Conservation (phyloP, 2,329 filamentous ascomycete species). For the Sordariomycetes sp. region DNA sequence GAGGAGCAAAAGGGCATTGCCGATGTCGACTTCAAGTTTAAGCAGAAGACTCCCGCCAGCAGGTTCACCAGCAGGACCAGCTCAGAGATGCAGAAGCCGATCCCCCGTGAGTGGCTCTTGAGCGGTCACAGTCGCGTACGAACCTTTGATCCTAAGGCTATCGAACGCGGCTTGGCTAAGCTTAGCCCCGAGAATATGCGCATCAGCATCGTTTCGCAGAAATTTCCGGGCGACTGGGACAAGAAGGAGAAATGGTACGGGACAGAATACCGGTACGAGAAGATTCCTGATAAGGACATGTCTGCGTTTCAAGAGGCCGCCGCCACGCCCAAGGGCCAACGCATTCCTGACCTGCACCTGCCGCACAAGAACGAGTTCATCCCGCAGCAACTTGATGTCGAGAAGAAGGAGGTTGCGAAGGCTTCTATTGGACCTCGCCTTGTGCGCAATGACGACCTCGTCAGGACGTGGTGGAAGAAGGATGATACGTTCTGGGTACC, state of each 20-base stretch:
- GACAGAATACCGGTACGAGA: slow-evolving; percentile 81
- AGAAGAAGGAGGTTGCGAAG: slow-evolving; percentile 81
- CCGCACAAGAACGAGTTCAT: slow-evolving; percentile 95
- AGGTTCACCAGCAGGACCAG: slow-evolving; percentile 81
- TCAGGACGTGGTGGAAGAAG: slow-evolving; percentile 94
- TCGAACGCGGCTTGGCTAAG: slow-evolving; percentile 63
- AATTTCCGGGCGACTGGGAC: slow-evolving; percentile 76
- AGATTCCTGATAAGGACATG: slow-evolving; percentile 69
- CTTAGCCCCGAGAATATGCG: slow-evolving; percentile 85
- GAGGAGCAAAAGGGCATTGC: slow-evolving; percentile 84
- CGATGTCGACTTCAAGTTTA: slow-evolving; percentile 92
- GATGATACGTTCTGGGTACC: slow-evolving; percentile 98
- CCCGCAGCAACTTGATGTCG: slow-evolving; percentile 83
- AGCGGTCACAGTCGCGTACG: slow-evolving; percentile 70
- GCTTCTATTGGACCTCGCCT: slow-evolving; percentile 68
- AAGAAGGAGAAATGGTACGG: slow-evolving; percentile 96
- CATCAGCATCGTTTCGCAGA: slow-evolving; percentile 72
- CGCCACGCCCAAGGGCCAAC: slow-evolving; percentile 43
- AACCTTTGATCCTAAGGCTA: slow-evolving; percentile 70
- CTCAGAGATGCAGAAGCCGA: slow-evolving; percentile 82
- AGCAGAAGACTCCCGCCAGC: slow-evolving; percentile 83
- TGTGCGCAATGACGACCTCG: slow-evolving; percentile 72
- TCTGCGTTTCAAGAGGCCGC: slow-evolving; percentile 55
- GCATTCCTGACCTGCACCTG: slow-evolving; percentile 67
- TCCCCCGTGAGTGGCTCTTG: slow-evolving; percentile 79